A percentile compares a stretch with the other conserved stretches of the same genome.
Conservation (phyloP, 1,139 yeast genomes). For the Candida neerlandica region DNA sequence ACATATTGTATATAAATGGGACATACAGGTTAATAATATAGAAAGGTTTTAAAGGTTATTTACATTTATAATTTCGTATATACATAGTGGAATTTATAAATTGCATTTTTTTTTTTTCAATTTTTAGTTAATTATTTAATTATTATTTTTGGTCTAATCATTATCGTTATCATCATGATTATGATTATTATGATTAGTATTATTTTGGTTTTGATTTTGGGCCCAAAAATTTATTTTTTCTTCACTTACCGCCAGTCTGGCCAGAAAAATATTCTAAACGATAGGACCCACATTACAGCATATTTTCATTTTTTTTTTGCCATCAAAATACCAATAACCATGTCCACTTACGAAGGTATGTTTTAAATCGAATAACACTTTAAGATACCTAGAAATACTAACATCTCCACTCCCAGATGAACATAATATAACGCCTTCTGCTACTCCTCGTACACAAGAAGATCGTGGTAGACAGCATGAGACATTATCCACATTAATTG, state of each 20-base stretch:
- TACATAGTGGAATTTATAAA: neutral
- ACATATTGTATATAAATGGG: neutral
- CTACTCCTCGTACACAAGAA: constrained; percentile 5
- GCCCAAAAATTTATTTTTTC: too few species aligned
- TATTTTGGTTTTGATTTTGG: too few species aligned
- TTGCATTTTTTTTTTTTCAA: neutral
- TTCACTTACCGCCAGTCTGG: neutral
- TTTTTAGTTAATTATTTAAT: neutral
- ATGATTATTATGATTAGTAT: too few species aligned
- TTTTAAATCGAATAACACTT: constrained; percentile 5
- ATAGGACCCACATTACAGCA: neutral
- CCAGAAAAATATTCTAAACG: neutral
- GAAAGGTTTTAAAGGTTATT: neutral
- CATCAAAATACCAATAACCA: constrained; percentile 13
- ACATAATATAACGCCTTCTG: constrained; percentile 14
- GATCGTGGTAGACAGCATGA: constrained; percentile 33
- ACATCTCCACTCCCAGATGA: constrained; percentile 19
- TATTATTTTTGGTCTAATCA: too few species aligned
- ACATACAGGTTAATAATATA: constrained; percentile 5
- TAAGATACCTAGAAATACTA: constrained; percentile 18
- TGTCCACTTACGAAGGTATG: constrained; percentile 51
- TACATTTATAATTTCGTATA: neutral
- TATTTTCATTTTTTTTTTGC: neutral
- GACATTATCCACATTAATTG: constrained; percentile 38
- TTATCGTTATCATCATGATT: too few species aligned